A percentile compares a stretch with the other conserved stretches of the same genome.
These are phyloP conservation scores for Arabidopsis arenosa DNA, from an alignment of 345 rosid species.

Conservation along the genomic window DNA sequence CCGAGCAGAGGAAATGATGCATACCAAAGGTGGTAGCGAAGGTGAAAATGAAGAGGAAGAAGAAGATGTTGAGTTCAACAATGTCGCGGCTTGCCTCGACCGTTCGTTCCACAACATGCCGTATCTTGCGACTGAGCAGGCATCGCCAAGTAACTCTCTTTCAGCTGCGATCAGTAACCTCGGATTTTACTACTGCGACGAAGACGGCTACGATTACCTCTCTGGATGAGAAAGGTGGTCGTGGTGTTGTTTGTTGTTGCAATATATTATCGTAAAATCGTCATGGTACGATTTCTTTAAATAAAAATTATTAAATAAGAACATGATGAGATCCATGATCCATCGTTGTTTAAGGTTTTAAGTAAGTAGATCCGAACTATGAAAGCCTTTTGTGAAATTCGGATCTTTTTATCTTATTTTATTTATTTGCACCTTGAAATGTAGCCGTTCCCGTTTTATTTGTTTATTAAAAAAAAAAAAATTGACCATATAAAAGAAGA, in stretches of 20 bases:
- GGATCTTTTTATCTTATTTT: slow-evolving; percentile 12
- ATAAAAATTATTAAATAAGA: slow-evolving; percentile 21
- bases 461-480: not conserved
- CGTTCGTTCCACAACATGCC: slow-evolving; percentile 89
- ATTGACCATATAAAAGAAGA: not conserved
- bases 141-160: slow-evolving; percentile 62
- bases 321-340: slow-evolving; percentile 15
- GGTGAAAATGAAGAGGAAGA: not conserved
- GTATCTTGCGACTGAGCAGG: slow-evolving; percentile 54
- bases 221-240: slow-evolving; percentile 19
- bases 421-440: slow-evolving; percentile 1
- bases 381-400: slow-evolving; percentile 16
- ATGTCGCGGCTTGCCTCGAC: slow-evolving; percentile 66
- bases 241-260: slow-evolving; percentile 20
- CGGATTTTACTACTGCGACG: slow-evolving; percentile 74
- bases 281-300: slow-evolving; percentile 25
- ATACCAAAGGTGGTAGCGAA: slow-evolving; percentile 39
- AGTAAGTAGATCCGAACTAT: slow-evolving; percentile 6
- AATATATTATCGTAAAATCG: slow-evolving; percentile 16
- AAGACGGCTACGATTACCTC: slow-evolving; percentile 40
- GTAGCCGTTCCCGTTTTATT: not conserved
- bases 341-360: slow-evolving; percentile 29
- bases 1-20: slow-evolving; percentile 67
- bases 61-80: slow-evolving; percentile 32
- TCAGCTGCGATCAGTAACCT: slow-evolving; percentile 67